Percentiles rank a stretch among this genome's conserved stretches.
phyloP scores from a whole-genome alignment of 805 yeast genomes.

The Middelhovenomyces tepae region DNA sequence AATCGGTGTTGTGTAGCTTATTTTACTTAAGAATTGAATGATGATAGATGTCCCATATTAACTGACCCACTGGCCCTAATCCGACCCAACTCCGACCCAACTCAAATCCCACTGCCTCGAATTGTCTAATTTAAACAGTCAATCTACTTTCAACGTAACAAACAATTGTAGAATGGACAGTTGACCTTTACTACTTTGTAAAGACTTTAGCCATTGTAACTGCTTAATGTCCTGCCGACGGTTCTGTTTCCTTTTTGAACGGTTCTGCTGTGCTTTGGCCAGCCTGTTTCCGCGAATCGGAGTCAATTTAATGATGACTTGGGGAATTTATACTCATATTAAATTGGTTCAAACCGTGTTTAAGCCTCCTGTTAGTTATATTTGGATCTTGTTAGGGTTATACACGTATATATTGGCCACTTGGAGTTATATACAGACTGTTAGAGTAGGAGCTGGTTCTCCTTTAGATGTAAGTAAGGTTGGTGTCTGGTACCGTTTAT shows the following conservation, averaged over 20 bases:
- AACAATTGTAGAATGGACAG: too few species aligned
- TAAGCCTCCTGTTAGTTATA: slow-evolving; percentile 6
- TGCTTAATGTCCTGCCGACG: too few species aligned
- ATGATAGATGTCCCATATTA: not conserved
- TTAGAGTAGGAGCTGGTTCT: slow-evolving; percentile 26
- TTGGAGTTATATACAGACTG: slow-evolving; percentile 21
- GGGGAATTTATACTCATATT: slow-evolving; percentile 24
- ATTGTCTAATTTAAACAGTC: not conserved
- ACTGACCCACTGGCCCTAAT: not conserved
- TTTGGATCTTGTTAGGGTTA: slow-evolving; percentile 15
- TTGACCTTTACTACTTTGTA: too few species aligned
- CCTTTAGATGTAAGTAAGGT: slow-evolving; percentile 22
- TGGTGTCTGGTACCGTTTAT: not conserved
- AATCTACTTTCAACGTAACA: not conserved
- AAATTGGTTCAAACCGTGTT: slow-evolving; percentile 15
- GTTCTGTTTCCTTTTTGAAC: slow-evolving; percentile 12
- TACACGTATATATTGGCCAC: slow-evolving; percentile 17
- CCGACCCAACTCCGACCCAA: not conserved
- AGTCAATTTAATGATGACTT: slow-evolving; percentile 21
- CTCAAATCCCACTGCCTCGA: not conserved
- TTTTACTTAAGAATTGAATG: too few species aligned
- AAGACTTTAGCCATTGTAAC: too few species aligned
- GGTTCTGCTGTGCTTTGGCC: slow-evolving; percentile 18
- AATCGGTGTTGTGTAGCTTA: too few species aligned
- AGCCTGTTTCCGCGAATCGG: slow-evolving; percentile 26